These are phyloP conservation scores for Diaporthe caulivora DNA, from an alignment of 2,329 filamentous ascomycete genomes.

Conservation along the genomic window DNA sequence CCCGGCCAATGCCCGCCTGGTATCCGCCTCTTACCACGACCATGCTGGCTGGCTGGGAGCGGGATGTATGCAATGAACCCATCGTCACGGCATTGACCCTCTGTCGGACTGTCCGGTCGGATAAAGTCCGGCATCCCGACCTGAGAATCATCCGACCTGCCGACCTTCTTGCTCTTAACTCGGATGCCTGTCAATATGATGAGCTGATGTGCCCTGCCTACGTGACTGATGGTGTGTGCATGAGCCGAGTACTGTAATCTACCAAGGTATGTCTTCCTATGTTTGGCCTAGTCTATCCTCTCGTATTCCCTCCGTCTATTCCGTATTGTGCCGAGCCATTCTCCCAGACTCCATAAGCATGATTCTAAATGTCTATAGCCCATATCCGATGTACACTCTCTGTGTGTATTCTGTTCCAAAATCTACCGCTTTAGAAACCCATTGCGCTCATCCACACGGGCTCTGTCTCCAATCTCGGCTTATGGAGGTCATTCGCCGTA, in stretches of 20 bases:
- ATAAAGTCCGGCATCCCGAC: conserved; percentile 3
- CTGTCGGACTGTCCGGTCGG: conserved; percentile 17
- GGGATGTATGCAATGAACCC: conserved; percentile 7
- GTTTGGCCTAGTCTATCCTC: not conserved
- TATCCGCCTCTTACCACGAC: not conserved
- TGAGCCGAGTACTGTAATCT: not conserved
- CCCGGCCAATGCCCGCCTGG: not conserved
- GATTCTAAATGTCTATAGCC: not conserved
- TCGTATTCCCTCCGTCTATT: not conserved
- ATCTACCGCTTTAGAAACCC: not conserved
- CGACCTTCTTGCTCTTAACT: not conserved
- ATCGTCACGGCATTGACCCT: not conserved
- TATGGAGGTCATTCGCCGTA: conserved; percentile 31
- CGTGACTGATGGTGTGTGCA: not conserved
- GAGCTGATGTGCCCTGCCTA: not conserved
- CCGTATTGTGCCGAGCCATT: not conserved
- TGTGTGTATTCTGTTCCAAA: not conserved
- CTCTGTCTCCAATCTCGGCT: conserved; percentile 30
- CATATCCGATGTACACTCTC: not conserved
- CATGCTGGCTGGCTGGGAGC: conserved; percentile 1
- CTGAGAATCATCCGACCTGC: not conserved
- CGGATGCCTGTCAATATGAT: not conserved
- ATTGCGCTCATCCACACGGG: conserved; percentile 40
- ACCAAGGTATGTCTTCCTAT: not conserved
- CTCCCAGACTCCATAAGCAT: conserved; percentile 18